Conservation (phyloP, 345 rosid genomes). For the Eucalyptus globulus region DNA sequence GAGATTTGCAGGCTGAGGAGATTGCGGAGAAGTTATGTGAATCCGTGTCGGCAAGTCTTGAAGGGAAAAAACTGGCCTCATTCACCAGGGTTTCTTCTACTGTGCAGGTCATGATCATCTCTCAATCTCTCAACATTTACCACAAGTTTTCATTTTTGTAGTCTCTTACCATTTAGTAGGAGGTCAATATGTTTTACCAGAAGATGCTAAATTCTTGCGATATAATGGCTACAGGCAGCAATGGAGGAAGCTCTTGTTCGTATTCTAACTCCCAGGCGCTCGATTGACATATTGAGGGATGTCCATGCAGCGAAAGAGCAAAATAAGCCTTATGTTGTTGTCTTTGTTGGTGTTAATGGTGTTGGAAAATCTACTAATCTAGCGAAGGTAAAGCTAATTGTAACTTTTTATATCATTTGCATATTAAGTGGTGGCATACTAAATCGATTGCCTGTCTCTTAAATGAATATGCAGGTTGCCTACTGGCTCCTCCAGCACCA, state of each 20-base stretch:
- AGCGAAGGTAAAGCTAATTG: slow-evolving; percentile 49
- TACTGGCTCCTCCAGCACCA: slow-evolving; percentile 98
- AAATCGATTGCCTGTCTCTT: neutral
- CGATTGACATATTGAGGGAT: slow-evolving; percentile 91
- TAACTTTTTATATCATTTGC: neutral
- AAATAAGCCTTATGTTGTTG: slow-evolving; percentile 85
- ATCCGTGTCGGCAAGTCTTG: slow-evolving; percentile 93
- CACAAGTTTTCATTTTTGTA: neutral
- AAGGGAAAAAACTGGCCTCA: slow-evolving; percentile 91
- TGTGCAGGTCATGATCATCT: slow-evolving; percentile 55
- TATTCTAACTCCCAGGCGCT: slow-evolving; percentile 93
- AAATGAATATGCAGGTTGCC: slow-evolving; percentile 47
- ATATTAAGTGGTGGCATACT: neutral
- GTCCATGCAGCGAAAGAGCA: slow-evolving; percentile 93
- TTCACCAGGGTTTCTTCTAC: slow-evolving; percentile 96
- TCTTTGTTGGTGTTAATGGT: slow-evolving; percentile 97
- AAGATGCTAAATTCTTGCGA: neutral
- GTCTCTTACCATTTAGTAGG: neutral
- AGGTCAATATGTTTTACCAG: neutral
- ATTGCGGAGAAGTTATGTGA: slow-evolving; percentile 98
- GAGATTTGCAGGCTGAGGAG: slow-evolving; percentile 77
- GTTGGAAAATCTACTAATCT: slow-evolving; percentile 98
- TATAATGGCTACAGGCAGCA: slow-evolving; percentile 47
- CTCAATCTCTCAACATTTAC: neutral
- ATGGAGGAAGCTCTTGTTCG: slow-evolving; percentile 98